These are phyloP conservation scores for Periconia sp. DNA, from an alignment of 2,329 filamentous ascomycete genomes.

Conservation along the genomic window DNA sequence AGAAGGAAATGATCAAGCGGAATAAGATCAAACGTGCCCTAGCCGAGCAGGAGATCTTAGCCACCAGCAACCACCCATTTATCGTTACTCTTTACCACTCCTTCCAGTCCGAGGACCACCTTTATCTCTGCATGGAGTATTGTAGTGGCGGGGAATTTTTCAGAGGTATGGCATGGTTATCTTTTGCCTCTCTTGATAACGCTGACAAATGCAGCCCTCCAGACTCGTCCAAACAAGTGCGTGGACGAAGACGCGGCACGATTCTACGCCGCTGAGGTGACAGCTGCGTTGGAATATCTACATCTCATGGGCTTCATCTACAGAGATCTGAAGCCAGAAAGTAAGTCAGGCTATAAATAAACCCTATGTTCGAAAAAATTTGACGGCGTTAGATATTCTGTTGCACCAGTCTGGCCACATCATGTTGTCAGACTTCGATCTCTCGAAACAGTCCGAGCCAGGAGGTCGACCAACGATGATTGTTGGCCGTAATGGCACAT, in stretches of 20 bases:
- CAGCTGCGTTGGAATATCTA: constrained; percentile 91
- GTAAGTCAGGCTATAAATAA: constrained; percentile 56
- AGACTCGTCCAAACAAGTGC: constrained; percentile 95
- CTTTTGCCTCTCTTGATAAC: background rate
- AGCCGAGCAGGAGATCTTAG: constrained; percentile 96
- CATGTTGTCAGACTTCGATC: constrained; percentile 98
- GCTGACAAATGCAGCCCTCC: constrained; percentile 61
- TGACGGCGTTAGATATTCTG: constrained; percentile 74
- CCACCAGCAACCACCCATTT: constrained; percentile 98
- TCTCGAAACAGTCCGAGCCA: constrained; percentile 95
- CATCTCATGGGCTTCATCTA: constrained; percentile 99
- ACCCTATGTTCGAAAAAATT: constrained; percentile 12
- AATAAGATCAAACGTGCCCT: constrained; percentile 99
- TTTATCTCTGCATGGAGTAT: constrained; percentile 99
- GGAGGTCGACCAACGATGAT: constrained; percentile 99
- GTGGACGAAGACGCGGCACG: constrained; percentile 95
- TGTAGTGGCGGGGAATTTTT: constrained; percentile 99
- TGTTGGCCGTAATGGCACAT: constrained; percentile 78
- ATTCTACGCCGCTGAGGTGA: constrained; percentile 97
- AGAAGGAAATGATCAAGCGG: constrained; percentile 99
- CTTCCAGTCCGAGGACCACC: constrained; percentile 97
- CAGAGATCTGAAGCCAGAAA: constrained; percentile 94
- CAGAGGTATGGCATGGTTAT: constrained; percentile 53
- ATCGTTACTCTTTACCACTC: constrained; percentile 99
- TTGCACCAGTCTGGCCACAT: constrained; percentile 99